A percentile compares a stretch with the other conserved stretches of the same genome.
These are phyloP conservation scores for Rhynchospora breviuscula DNA, from an alignment of 176 grass and related monocot genomes.

Conservation along the genomic window DNA sequence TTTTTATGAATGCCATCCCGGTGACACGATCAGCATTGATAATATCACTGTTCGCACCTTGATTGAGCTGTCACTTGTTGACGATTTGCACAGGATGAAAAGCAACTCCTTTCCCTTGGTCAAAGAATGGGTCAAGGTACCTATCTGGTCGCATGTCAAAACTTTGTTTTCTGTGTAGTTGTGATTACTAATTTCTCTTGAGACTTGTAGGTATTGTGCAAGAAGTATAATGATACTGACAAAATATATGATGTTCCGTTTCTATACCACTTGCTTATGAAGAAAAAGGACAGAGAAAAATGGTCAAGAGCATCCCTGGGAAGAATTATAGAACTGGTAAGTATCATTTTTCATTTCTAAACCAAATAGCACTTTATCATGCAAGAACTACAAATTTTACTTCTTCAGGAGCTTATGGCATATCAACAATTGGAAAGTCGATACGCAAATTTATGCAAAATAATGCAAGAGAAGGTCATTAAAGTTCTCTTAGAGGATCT, in stretches of 20 bases:
- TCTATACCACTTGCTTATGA: constrained; percentile 48
- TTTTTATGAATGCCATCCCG: constrained; percentile 42
- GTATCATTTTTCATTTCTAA: constrained; percentile 17
- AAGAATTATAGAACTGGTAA: constrained; percentile 78
- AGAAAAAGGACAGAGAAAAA: constrained; percentile 15
- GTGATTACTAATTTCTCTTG: constrained; percentile 22
- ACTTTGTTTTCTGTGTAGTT: constrained; percentile 3
- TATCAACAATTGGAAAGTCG: constrained; percentile 48
- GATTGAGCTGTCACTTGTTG: constrained; percentile 37
- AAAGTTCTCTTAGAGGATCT: constrained; percentile 65
- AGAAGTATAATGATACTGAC: constrained; percentile 41
- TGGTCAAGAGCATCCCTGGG: constrained; percentile 49
- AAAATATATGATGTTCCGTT: constrained; percentile 33
- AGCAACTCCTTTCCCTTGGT: constrained; percentile 48
- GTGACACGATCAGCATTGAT: constrained; percentile 15
- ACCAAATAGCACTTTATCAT: neutral
- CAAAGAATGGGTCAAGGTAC: constrained; percentile 83
- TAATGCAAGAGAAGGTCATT: constrained; percentile 60
- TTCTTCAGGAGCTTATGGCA: constrained; percentile 54
- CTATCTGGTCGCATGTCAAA: neutral
- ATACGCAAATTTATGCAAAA: constrained; percentile 35
- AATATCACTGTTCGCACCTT: constrained; percentile 55
- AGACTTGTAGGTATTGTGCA: constrained; percentile 35
- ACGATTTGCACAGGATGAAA: constrained; percentile 22
- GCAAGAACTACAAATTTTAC: neutral